Percentiles rank a stretch among this genome's conserved stretches.
Conservation (phyloP, 2,329 filamentous ascomycete genomes). For the Niveomyces coronatus region DNA sequence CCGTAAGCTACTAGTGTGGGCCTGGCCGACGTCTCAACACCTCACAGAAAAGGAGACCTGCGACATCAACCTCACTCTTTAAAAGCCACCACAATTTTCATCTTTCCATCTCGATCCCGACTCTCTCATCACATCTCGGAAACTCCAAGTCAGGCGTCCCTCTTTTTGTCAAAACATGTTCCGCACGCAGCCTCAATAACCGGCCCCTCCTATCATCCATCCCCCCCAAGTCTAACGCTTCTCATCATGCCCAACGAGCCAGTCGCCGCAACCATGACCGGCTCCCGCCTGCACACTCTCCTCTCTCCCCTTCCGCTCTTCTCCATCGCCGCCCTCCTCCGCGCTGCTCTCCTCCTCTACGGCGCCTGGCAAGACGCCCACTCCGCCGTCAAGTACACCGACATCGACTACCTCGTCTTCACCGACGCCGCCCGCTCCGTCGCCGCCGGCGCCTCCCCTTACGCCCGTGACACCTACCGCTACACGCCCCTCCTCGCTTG, state of each 20-base stretch:
- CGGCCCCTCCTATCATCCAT: not conserved
- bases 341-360: constrained; percentile 68
- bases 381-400: constrained; percentile 92
- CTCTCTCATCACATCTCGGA: no score
- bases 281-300: constrained; percentile 14
- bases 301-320: constrained; percentile 39
- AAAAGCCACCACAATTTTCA: no score
- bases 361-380: constrained; percentile 87
- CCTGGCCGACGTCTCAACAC: no score
- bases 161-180: no score
- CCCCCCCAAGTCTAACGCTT: not conserved
- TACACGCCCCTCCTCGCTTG: constrained; percentile 93
- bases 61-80: no score
- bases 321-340: constrained; percentile 50
- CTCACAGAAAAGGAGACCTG: no score
- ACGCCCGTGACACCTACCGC: constrained; percentile 85
- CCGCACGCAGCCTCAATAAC: no score
- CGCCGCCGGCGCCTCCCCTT: constrained; percentile 60
- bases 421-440: constrained; percentile 83
- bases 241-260: no score
- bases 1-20: no score
- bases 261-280: not conserved
- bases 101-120: no score
- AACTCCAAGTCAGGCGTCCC: no score
- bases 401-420: constrained; percentile 98